Base-by-base conservation (phyloP, 2,329 filamentous ascomycete species). In the Trichoderma koningiopsis region DNA sequence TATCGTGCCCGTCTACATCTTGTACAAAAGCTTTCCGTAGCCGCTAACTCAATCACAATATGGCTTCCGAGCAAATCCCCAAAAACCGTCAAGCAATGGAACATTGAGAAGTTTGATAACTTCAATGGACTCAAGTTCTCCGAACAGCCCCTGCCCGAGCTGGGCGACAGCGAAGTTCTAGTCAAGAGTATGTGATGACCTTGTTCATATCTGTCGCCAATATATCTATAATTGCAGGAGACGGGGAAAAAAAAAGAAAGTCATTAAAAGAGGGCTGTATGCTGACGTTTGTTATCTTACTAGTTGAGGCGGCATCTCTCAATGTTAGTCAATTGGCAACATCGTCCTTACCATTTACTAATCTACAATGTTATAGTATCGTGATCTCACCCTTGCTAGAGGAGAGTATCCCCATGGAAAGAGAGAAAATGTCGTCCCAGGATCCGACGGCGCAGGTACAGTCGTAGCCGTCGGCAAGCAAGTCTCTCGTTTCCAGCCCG, bases 91-190 rank as follows among this genome's bases (percentile, higher is more conserved):
- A 83, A 83, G 78, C 82, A 86, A 76, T 92, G 89, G 89, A 81
- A 77, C 37, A 77, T 91, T 55, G 79, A 81, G 40, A 59, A 24
- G 19, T 24, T 59, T 27, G 27, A 24, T 52, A 84, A 83, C 73
- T 90, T 92, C 74, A 87, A 91, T 58, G 83, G 82, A 53, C 83
- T 93, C 49, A 79, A 83, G 74, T 85, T 87, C 73, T 80, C 84
- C 70, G 83, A 88, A 73, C 80, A 85, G 59, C 83, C 84, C 0
- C 75, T 92, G 3, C 88, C 90, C 16, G 79, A 87, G 72, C 76
- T 91, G 1, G 91, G 91, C 58, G 90, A 93, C 67, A 86, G 87
- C 71, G 88, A 94, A 31, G 90, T 93, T 6, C 84, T 94, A 40
- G 88, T 94, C 73, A 91, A 90, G 78, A 67, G 79, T 80, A 68